phyloP scores from a whole-genome alignment of 2,329 filamentous ascomycete genomes.

The Alternaria postmessia region DNA sequence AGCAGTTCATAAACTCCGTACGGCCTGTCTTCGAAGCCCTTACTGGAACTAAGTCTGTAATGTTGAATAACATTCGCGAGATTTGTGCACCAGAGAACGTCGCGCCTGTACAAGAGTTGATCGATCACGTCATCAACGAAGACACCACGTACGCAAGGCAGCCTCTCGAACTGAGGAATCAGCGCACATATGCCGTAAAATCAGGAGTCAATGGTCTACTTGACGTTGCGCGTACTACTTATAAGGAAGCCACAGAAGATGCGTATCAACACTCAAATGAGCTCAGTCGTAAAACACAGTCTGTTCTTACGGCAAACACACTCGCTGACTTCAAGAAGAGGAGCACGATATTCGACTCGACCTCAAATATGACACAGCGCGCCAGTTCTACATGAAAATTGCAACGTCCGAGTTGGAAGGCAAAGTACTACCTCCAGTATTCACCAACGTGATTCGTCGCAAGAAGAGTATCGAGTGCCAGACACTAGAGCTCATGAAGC shows the following conservation, averaged over 20 bases:
- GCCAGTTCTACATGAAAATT: conserved; percentile 82
- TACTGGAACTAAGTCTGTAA: conserved; percentile 66
- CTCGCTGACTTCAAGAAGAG: conserved; percentile 33
- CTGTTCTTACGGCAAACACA: not conserved
- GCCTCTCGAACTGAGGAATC: conserved; percentile 86
- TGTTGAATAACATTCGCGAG: conserved; percentile 73
- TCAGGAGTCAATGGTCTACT: conserved; percentile 84
- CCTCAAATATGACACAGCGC: conserved; percentile 77
- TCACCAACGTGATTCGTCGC: conserved; percentile 79
- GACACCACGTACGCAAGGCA: conserved; percentile 80
- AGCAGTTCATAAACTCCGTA: conserved; percentile 77
- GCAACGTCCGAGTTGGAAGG: conserved; percentile 69
- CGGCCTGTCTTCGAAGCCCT: conserved; percentile 74
- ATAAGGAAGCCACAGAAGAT: conserved; percentile 86
- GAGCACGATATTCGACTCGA: conserved; percentile 68
- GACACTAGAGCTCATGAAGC: conserved; percentile 82
- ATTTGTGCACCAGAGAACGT: conserved; percentile 72
- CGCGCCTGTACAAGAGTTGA: conserved; percentile 67
- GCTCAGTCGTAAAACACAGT: conserved; percentile 65
- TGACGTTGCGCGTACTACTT: conserved; percentile 86
- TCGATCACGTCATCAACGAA: conserved; percentile 77
- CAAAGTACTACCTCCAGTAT: conserved; percentile 67
- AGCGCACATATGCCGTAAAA: conserved; percentile 89
- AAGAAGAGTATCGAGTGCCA: conserved; percentile 86
- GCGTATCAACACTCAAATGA: conserved; percentile 74